phyloP scores from a whole-genome alignment of 306 rosid species.

The Inga laurina region DNA sequence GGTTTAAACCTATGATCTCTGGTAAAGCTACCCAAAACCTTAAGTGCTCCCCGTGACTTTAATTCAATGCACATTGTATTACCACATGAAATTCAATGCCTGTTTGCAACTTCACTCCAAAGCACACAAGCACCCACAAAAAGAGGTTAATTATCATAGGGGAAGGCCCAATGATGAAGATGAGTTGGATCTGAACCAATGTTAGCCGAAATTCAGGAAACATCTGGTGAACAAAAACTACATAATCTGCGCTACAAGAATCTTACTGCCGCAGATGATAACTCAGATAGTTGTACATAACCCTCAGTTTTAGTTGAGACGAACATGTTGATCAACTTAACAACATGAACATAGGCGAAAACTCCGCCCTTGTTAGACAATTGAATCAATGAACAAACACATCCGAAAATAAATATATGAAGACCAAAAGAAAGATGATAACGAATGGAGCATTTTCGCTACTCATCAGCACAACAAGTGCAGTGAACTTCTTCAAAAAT shows the following conservation, averaged over 20 bases:
- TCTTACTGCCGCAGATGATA: neutral
- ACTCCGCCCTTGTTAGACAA: neutral
- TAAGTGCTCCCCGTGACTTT: neutral
- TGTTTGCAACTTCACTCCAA: neutral
- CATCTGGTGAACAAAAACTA: neutral
- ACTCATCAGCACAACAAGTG: constrained; percentile 12
- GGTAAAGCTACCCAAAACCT: neutral
- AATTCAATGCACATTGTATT: neutral
- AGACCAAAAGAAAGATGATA: neutral
- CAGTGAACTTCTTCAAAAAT: too few relatives aligned
- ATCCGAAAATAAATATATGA: neutral
- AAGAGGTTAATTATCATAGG: neutral
- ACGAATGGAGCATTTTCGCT: neutral
- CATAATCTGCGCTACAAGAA: neutral
- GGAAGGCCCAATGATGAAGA: neutral
- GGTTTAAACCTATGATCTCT: neutral
- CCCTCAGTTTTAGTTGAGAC: neutral
- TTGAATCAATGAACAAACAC: neutral
- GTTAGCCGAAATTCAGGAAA: constrained; percentile 8
- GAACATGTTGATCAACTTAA: neutral
- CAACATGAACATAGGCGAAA: neutral
- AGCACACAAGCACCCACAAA: neutral
- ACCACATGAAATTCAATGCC: neutral
- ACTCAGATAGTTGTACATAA: neutral
- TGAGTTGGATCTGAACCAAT: constrained; percentile 22